phyloP scores from a whole-genome alignment of 441 rosid species.

The Bocquillonia castaneifolia region DNA sequence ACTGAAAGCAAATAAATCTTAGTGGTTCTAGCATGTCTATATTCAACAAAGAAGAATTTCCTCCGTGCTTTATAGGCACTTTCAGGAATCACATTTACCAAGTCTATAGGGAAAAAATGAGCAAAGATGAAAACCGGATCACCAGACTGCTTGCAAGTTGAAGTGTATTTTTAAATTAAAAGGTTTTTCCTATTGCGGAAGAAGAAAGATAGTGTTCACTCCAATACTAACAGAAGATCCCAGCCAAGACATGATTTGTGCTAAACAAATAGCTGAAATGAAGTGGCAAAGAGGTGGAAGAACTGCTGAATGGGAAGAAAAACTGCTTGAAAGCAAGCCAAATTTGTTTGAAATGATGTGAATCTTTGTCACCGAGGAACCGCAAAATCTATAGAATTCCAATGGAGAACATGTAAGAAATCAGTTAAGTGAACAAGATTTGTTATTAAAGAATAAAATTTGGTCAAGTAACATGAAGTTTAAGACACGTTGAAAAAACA shows the following conservation, averaged over 20 bases:
- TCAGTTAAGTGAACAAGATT: slow-evolving; percentile 28
- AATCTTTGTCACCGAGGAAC: slow-evolving; percentile 79
- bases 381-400: slow-evolving; percentile 57
- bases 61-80: background rate
- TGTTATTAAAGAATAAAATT: background rate
- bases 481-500: slow-evolving; percentile 7
- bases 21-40: background rate
- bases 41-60: background rate
- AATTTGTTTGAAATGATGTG: slow-evolving; percentile 18
- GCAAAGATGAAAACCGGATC: too few relatives aligned
- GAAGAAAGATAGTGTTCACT: background rate
- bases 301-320: slow-evolving; percentile 13
- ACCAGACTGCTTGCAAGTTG: too few relatives aligned
- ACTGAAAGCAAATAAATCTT: background rate
- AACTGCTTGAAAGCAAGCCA: slow-evolving; percentile 24
- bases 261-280: slow-evolving; percentile 16
- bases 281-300: slow-evolving; percentile 14
- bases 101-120: background rate
- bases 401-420: slow-evolving; percentile 30
- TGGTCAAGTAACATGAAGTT: slow-evolving; percentile 12
- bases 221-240: slow-evolving; percentile 11
- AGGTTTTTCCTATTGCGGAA: background rate
- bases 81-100: background rate
- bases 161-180: background rate
- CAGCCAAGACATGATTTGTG: slow-evolving; percentile 8